phyloP scores from a whole-genome alignment of 1,139 yeast genomes.

The Kluyveromyces sp. region DNA sequence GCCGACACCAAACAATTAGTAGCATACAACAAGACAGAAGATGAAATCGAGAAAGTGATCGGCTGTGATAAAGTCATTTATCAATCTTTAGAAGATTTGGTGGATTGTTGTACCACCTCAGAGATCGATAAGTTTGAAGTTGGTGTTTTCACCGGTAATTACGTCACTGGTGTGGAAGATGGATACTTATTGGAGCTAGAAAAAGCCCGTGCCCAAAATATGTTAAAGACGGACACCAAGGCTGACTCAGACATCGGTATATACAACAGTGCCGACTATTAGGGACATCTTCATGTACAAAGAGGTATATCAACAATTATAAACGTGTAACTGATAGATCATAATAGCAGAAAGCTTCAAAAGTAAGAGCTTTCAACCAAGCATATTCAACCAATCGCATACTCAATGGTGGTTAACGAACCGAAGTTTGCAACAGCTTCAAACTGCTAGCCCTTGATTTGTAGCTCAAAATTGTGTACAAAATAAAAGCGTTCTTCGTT shows the following conservation, averaged over 20 bases:
- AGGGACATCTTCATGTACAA: neutral
- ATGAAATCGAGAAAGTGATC: constrained; percentile 66
- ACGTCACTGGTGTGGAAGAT: constrained; percentile 87
- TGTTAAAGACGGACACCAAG: constrained; percentile 56
- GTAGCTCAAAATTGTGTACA: no score
- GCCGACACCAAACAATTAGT: constrained; percentile 94
- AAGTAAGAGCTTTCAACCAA: neutral
- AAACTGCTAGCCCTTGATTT: no score
- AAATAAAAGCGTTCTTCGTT: no score
- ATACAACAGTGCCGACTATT: constrained; percentile 78
- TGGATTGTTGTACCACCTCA: constrained; percentile 66
- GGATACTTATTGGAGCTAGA: constrained; percentile 78
- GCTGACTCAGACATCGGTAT: constrained; percentile 90
- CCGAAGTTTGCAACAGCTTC: no score
- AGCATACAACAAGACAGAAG: constrained; percentile 71
- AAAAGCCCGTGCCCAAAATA: constrained; percentile 73
- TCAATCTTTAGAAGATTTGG: constrained; percentile 75
- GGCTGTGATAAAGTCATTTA: constrained; percentile 91
- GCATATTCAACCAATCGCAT: no score
- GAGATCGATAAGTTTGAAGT: constrained; percentile 59
- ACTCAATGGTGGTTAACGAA: no score
- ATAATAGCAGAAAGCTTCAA: neutral
- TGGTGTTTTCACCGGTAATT: constrained; percentile 95
- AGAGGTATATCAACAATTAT: neutral
- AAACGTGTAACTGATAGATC: neutral